Base-by-base conservation (phyloP, 805 yeast species). In the Myxozyma mucilagina region DNA sequence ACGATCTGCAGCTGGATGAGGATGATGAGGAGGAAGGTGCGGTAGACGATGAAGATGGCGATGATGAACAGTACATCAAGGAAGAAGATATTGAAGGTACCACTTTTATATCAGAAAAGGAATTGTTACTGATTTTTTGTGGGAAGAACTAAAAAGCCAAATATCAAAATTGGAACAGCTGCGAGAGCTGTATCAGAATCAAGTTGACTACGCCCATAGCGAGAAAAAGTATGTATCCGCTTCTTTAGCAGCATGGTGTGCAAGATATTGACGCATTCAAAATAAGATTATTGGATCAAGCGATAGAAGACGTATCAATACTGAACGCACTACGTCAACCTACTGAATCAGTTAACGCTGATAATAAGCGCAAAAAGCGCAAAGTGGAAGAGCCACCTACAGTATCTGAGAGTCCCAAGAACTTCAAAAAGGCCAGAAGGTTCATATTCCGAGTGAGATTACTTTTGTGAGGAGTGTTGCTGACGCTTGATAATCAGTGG, bases 331-430 rank as follows among this genome's bases (percentile, higher is more conserved):
- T 57, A 10, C 57, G 65, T n/a, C 65, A 63, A 44, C 62, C 67
- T 2, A 53, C 60, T 4, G 59, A 53, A 34, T 41, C 59, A 4
- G 18, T 18, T 9, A 11, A 18, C 8, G 31, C 36, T 8, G 67
- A 63, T 7, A 47, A 50, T 38, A 63, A 63, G 35, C 65, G 67
- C 20, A 63, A 63, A 49, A 63, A 63, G 43, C 53, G 67, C 10
- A 63, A 63, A 61, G 60, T 50, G 42, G 67, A 63, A 7, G 67
- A 63, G 18, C 24, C 35, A 4, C 55, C 65, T 7, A 20, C 36
- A 14, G 20, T 34, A 31, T 41, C 47, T 31, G 65, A 56, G n/a
- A 24, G 47, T 41, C 53, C 60, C 18, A 60, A 63, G 56, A 59
- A 48, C 41, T 57, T 54, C 43, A 61, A 62, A 53, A 60, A 60